A percentile compares a stretch with the other conserved stretches of the same genome.
phyloP scores from a whole-genome alignment of 768 basidiomycete genomes.

The Tricholoma sp. region DNA sequence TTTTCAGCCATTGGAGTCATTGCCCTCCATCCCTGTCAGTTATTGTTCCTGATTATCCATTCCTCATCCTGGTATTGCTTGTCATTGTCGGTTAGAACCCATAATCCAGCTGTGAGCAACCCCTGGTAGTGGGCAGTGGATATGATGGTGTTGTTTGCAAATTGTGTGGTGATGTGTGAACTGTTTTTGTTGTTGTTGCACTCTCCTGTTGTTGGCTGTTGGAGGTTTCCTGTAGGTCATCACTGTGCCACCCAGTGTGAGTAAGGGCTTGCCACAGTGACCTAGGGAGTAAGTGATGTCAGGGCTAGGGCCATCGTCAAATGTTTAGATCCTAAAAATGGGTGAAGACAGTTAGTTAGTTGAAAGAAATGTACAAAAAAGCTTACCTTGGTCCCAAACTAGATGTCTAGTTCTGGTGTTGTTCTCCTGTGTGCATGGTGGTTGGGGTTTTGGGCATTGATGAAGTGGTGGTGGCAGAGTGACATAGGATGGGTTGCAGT shows the following conservation, averaged over 20 bases:
- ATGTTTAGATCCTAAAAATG: too few species aligned
- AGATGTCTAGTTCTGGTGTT: too few species aligned
- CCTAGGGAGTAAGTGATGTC: not conserved
- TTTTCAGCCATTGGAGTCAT: not conserved
- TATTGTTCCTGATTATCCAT: not conserved
- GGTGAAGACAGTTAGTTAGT: too few species aligned
- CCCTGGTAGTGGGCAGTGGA: not conserved
- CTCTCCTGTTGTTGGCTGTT: not conserved
- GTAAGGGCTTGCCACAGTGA: not conserved
- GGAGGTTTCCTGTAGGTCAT: not conserved
- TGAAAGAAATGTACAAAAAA: too few species aligned
- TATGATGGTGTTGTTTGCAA: not conserved
- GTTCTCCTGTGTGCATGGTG: too few species aligned
- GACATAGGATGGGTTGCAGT: too few species aligned
- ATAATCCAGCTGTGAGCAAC: not conserved
- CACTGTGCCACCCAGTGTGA: not conserved
- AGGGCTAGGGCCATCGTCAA: not conserved
- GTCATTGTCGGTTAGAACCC: not conserved
- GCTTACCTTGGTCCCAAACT: too few species aligned
- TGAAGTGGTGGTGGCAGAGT: too few species aligned
- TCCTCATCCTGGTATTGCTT: not conserved
- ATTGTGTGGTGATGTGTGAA: not conserved
- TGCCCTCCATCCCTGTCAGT: not conserved
- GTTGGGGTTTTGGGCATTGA: too few species aligned
- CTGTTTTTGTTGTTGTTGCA: not conserved